Evolutionary conservation across 106 monocot genomes (phyloP), one percentile per base, ranked within the genome.

Genomic region (Dioscorea alata): DNA sequence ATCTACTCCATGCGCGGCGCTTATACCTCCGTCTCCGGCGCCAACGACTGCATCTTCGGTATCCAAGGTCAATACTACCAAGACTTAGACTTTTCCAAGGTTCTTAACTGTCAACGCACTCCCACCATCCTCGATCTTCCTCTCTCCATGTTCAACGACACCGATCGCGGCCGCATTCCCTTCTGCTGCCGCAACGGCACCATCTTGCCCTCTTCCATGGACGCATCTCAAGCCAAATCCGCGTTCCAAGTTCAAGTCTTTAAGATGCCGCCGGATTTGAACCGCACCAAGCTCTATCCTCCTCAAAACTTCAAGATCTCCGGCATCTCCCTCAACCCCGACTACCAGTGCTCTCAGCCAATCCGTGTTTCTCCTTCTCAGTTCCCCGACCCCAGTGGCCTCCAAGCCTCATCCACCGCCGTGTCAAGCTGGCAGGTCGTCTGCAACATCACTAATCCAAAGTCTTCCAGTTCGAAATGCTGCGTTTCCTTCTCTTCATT

Each of bases 191-290:
- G 93, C 12, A 99, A 93, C 42, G 99, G 93, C 4, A 93, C 99
- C 12, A 81, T 99, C 61, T 61, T 99, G 33, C 99, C 99, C 10
- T 33, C 56, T 4, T 49, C 50, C 24, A 93, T 93, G 93, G 93
- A 99, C 35, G 65, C 85, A 0, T 53, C 28, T 0, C 90, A 81
- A 72, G 64, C 99, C 6, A 34, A 54, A 21, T 90, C 99, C 0
- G 76, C 90, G 12, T 99, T 99, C 73, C 99, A 93, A 74, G 57
- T 99, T 23, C 79, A 93, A 64, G 93, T 99, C 2, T 93, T 56
- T 73, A 99, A 99, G 80, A 99, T 99, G 93, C 93, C 99, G 31
- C 99, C 99, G 2, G 83, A 99, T 64, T 62, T 93, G 54, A 90
- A 93, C 69, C 71, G 85, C 51, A 93, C 93, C 49, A 63, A 33